Evolutionary conservation across 2,329 filamentous ascomycete species (phyloP).

Genomic region (Chaetothyriales sp.): DNA sequence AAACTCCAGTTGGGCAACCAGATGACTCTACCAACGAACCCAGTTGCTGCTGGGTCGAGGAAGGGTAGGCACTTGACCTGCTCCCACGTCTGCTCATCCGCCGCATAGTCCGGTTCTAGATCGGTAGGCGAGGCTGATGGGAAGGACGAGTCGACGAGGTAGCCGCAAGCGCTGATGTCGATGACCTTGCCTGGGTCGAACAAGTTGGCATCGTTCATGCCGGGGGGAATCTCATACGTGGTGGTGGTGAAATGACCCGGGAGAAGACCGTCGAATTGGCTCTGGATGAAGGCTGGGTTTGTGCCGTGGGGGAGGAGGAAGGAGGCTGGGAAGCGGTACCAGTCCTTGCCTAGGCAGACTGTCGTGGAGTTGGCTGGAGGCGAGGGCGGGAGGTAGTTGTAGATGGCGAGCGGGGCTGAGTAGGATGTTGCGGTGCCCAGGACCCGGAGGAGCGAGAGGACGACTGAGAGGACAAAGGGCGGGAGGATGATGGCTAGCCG

Average conservation of each 20-base stretch:
- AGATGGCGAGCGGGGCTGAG: constrained; percentile 58
- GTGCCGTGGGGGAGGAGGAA: constrained; percentile 77
- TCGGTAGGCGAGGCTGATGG: constrained; percentile 43
- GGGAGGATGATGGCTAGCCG: constrained; percentile 40
- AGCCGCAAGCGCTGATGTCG: constrained; percentile 60
- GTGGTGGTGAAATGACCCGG: constrained; percentile 85
- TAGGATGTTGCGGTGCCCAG: constrained; percentile 69
- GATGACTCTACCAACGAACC: constrained; percentile 56
- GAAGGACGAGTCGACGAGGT: constrained; percentile 77
- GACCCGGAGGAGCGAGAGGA: constrained; percentile 55
- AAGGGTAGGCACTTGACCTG: constrained; percentile 60
- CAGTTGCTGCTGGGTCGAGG: constrained; percentile 62
- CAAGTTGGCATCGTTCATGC: constrained; percentile 83
- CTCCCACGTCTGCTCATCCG: constrained; percentile 64
- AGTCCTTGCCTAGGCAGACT: constrained; percentile 89
- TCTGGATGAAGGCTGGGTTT: constrained; percentile 76
- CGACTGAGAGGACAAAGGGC: constrained; percentile 45
- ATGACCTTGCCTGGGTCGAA: constrained; percentile 78
- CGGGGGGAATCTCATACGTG: constrained; percentile 65
- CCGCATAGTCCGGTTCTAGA: constrained; percentile 66
- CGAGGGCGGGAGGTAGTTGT: constrained; percentile 25
- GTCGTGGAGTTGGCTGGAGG: constrained; percentile 40
- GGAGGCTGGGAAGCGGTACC: constrained; percentile 92
- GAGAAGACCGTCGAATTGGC: constrained; percentile 74
- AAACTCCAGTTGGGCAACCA: constrained; percentile 63